A percentile compares a stretch with the other conserved stretches of the same genome.
phyloP scores from a whole-genome alignment of 148 eudicot genomes.

The Pharnaceum exiguum region DNA sequence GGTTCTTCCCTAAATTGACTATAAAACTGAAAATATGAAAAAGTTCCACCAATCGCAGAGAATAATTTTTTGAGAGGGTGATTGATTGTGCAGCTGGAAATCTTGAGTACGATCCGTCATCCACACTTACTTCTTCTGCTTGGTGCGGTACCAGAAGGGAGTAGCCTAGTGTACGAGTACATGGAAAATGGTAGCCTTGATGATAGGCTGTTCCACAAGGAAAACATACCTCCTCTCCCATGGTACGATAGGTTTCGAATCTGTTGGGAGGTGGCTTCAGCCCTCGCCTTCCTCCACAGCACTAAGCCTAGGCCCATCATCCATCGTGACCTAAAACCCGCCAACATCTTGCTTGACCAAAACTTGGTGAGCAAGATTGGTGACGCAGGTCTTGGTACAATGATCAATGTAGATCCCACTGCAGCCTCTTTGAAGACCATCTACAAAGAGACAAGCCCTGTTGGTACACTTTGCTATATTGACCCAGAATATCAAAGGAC shows the following conservation, averaged over 20 bases:
- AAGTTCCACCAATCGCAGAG: no score
- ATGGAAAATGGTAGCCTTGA: slow-evolving; percentile 94
- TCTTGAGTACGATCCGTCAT: slow-evolving; percentile 81
- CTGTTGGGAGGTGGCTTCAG: slow-evolving; percentile 89
- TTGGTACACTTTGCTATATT: slow-evolving; percentile 80
- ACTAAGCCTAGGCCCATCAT: slow-evolving; percentile 77
- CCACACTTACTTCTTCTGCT: slow-evolving; percentile 81
- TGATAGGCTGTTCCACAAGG: slow-evolving; percentile 49
- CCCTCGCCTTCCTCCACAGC: slow-evolving; percentile 81
- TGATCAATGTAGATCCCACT: slow-evolving; percentile 42
- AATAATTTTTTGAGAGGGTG: no score
- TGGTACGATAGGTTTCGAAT: slow-evolving; percentile 84
- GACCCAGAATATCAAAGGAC: slow-evolving; percentile 96
- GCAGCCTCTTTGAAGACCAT: slow-evolving; percentile 29
- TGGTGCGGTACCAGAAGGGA: slow-evolving; percentile 74
- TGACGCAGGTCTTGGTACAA: slow-evolving; percentile 84
- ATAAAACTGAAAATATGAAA: not conserved
- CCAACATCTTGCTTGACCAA: slow-evolving; percentile 84
- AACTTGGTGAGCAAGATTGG: slow-evolving; percentile 93
- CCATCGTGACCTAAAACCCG: slow-evolving; percentile 86
- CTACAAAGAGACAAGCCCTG: slow-evolving; percentile 64
- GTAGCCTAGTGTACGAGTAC: slow-evolving; percentile 87
- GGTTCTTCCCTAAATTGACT: no score
- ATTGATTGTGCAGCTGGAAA: slow-evolving; percentile 59
- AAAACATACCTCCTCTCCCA: slow-evolving; percentile 53